These are phyloP conservation scores for Pyrenophora graminea DNA, from an alignment of 2,329 filamentous ascomycete species.

Conservation along the genomic window DNA sequence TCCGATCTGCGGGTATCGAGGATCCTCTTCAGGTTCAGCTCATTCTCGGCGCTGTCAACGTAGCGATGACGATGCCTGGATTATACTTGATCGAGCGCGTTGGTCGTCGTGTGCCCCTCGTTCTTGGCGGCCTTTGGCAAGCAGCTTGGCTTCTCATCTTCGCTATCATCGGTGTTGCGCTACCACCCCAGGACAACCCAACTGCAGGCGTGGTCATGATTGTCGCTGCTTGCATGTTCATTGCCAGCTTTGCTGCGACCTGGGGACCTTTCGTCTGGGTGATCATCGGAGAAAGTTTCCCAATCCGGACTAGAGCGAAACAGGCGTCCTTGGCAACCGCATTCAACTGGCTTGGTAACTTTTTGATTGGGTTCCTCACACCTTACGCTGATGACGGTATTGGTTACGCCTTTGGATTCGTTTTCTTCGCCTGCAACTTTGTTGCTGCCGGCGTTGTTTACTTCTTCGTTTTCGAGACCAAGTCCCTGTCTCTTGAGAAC, in stretches of 20 bases:
- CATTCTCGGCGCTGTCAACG: slow-evolving; percentile 64
- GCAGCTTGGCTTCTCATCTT: slow-evolving; percentile 68
- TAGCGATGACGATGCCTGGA: slow-evolving; percentile 67
- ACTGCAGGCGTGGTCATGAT: slow-evolving; percentile 70
- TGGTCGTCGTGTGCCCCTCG: slow-evolving; percentile 69
- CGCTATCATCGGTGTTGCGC: slow-evolving; percentile 48
- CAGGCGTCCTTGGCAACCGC: slow-evolving; percentile 41
- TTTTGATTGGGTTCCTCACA: slow-evolving; percentile 43
- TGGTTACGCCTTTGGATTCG: slow-evolving; percentile 41
- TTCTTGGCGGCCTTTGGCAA: slow-evolving; percentile 70
- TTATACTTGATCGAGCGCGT: slow-evolving; percentile 71
- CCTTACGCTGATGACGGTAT: slow-evolving; percentile 42
- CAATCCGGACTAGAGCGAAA: slow-evolving; percentile 41
- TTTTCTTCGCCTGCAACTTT: slow-evolving; percentile 45
- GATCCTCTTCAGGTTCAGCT: slow-evolving; percentile 59
- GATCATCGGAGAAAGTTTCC: slow-evolving; percentile 46
- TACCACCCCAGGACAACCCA: slow-evolving; percentile 37
- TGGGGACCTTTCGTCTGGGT: slow-evolving; percentile 64
- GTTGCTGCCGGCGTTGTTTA: slow-evolving; percentile 36
- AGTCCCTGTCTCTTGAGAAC: slow-evolving; percentile 41
- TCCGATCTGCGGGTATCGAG: slow-evolving; percentile 66
- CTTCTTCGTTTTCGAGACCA: slow-evolving; percentile 45
- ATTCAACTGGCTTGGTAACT: slow-evolving; percentile 47
- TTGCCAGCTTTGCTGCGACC: slow-evolving; percentile 70
- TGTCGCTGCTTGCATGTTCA: slow-evolving; percentile 74